Conservation (phyloP, 805 yeast genomes). For the Diddensiella santjacobensis region DNA sequence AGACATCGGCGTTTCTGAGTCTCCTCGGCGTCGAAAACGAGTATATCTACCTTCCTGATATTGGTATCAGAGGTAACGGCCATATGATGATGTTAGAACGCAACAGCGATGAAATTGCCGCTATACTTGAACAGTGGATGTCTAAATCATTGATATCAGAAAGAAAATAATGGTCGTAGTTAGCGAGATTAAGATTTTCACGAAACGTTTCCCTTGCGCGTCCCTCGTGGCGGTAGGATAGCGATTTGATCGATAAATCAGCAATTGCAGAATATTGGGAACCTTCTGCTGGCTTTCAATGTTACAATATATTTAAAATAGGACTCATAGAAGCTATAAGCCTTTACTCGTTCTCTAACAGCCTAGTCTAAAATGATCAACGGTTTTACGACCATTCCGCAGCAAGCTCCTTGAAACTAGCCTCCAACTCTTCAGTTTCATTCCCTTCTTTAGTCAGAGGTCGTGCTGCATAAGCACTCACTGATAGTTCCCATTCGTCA, state of each 20-base stretch:
- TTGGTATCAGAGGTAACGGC: not conserved
- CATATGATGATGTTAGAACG: not conserved
- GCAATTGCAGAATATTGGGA: no score
- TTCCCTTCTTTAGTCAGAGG: constrained; percentile 3
- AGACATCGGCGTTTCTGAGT: not conserved
- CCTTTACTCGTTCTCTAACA: no score
- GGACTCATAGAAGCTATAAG: no score
- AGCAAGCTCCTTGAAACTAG: not conserved
- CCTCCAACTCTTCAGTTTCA: constrained; percentile 4
- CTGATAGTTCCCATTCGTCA: not conserved
- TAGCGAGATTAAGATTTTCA: no score
- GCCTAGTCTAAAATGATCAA: no score
- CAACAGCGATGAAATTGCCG: not conserved
- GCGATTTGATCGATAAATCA: no score
- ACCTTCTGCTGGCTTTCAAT: no score
- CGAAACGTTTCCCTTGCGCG: no score
- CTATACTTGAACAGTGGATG: not conserved
- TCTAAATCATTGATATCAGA: not conserved
- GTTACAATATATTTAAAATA: no score
- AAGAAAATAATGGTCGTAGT: no score
- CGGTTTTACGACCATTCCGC: no score
- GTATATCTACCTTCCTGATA: not conserved
- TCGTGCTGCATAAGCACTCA: constrained; percentile 5
- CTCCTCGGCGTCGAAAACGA: not conserved
- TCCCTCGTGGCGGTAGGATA: no score